Base-by-base conservation (phyloP, 2,329 filamentous ascomycete genomes). In the Fusarium incarnatum region DNA sequence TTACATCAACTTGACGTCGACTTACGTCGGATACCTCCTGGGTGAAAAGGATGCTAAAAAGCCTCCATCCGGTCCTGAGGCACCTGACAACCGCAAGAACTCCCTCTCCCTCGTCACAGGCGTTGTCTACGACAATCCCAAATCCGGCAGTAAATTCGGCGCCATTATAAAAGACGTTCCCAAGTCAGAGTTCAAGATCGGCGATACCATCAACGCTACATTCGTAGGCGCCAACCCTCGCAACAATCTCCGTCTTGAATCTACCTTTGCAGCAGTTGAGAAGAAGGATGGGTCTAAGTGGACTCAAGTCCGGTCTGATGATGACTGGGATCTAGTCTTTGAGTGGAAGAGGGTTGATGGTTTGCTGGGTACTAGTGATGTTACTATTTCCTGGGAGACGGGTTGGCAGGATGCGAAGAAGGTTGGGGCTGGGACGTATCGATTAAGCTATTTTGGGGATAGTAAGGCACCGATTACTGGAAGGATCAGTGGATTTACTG, bases 321-420 rank as follows among this genome's bases (percentile, higher is more conserved):
- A 64, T 1, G 60, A 64, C 2, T 64, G 60, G 60, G 60, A 64
- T 37, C 28, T 64, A 3, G 28, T 64, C 0, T 64, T 64, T 44
- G 58, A 56, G 8, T 64, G 60, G 60, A 63, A 48, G 22, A 56
- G 60, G 3, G n/a, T 64, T 9, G 58, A 64, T 18, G 60, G 60
- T 1, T 2, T 64, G 0, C 60, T 63, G 8, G 60, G 60, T 0
- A 48, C 60, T 0, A 64, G 60, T 9, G 48, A 64, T 20, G 60
- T 64, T 5, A 0, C 27, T 13, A 48, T 64, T 0, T 34, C 34
- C 0, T 64, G 60, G 60, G 60, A 64, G 10, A 63, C 58, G 0
- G 58, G 48, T 0, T 64, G 60, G 60, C 34, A 63, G 6, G 27
- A 63, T 56, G 60, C 40, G 0, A 64, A 37, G 28, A 20, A 28